Evolutionary conservation across 2,329 filamentous ascomycete genomes (phyloP).

Genomic region (Cercospora sp.): DNA sequence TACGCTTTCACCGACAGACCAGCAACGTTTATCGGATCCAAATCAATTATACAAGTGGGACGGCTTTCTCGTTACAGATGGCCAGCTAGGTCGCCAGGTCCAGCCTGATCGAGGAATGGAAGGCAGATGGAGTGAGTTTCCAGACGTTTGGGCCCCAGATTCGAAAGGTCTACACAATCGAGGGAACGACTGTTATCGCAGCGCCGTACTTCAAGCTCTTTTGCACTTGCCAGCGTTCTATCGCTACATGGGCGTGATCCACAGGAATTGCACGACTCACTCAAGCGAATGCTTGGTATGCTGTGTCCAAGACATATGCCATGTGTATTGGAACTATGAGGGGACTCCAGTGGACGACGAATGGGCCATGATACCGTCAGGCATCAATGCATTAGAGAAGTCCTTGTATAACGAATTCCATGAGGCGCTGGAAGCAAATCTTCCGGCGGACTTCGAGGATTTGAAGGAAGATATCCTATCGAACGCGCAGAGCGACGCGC

Average conservation of each 20-base stretch:
- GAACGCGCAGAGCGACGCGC: slow-evolving; percentile 5
- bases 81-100: neutral
- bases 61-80: neutral
- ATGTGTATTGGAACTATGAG: neutral
- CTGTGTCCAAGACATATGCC: slow-evolving; percentile 15
- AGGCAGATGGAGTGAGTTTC: slow-evolving; percentile 9
- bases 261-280: neutral
- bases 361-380: neutral
- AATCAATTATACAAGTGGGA: neutral
- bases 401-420: slow-evolving; percentile 1
- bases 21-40: neutral
- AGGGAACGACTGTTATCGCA: slow-evolving; percentile 17
- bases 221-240: slow-evolving; percentile 20
- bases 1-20: neutral
- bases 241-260: neutral
- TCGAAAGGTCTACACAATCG: slow-evolving; percentile 22
- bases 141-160: neutral
- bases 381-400: neutral
- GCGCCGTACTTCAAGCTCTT: slow-evolving; percentile 14
- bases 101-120: neutral
- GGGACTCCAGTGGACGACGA: neutral
- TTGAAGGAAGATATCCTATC: neutral
- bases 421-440: neutral
- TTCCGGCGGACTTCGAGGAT: neutral
- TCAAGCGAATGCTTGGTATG: slow-evolving; percentile 11